Base-by-base conservation (phyloP, 768 basidiomycete species). In the Mycena rebaudengoi region DNA sequence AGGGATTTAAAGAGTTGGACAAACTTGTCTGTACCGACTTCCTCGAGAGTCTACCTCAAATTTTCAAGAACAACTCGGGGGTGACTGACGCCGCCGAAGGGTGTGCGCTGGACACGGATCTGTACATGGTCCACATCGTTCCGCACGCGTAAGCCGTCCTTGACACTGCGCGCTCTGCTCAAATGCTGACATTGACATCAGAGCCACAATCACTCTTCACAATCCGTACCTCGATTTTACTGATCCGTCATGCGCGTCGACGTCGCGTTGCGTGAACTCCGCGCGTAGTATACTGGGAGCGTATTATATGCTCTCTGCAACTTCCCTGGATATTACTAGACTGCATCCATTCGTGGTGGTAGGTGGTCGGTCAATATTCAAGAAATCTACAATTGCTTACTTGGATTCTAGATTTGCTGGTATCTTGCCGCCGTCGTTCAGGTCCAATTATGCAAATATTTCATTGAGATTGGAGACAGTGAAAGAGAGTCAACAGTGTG, bases 381-480 rank as follows among this genome's bases (percentile, higher is more conserved):
- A 45, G 59, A 16, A 21, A 57, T 30, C 67, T 50, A 66, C n/a
- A n/a, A n/a, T n/a, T n/a, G n/a, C 69, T 55, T 35, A 2, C 23
- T 59, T 54, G 65, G 45, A 52, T 51, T 70, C 41, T 63, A 93
- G 91, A 94, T 95, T 45, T 94, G 92, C 74, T 95, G 93, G 93
- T 95, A 95, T 75, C 86, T 95, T 16, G 94, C 93, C 7, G 93
- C 94, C 14, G 92, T 92, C 5, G 91, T 95, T 5, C 89, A 94
- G 72, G 88, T 95, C 46, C 92, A 95, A 69, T 80, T 92, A 37
- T 95, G 93, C 83, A 93, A 92, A 72, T 88, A 92, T 70, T 91
- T 89, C 71, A 94, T 95, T 62, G 91, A 94, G 73, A 86, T 86
- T 45, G 88, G 89, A n/a, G 92, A 95, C 75, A 79, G 81, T 14